Evolutionary conservation across 225 moss, liverwort and hornwort genomes (phyloP).

Genomic region (Climacium dendroides): DNA sequence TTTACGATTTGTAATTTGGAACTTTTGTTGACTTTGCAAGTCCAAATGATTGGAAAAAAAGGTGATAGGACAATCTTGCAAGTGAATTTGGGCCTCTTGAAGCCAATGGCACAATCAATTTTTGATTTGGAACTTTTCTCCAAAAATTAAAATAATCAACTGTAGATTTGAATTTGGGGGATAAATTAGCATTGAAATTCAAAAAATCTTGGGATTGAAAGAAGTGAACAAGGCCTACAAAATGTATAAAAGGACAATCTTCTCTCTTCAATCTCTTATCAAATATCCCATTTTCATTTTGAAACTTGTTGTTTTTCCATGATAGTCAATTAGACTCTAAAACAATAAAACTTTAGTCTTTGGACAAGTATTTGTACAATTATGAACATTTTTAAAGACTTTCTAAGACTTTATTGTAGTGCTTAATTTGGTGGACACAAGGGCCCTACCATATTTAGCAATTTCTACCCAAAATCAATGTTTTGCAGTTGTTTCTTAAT

Average conservation of each 20-base stretch:
- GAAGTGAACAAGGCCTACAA: accelerated
- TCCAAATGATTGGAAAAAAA: neutral
- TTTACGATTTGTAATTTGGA: neutral
- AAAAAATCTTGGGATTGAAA: too few relatives aligned
- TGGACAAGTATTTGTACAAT: accelerated
- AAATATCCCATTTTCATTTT: neutral
- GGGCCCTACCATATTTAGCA: neutral
- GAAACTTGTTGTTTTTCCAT: neutral
- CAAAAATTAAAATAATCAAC: neutral
- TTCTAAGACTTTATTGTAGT: neutral
- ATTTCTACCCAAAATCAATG: accelerated
- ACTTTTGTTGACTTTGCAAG: neutral
- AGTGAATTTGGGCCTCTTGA: accelerated
- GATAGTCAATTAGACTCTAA: too few relatives aligned
- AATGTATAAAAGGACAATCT: neutral
- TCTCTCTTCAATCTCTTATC: accelerated
- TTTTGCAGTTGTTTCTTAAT: accelerated
- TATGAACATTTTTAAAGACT: neutral
- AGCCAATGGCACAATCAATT: accelerated
- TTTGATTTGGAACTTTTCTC: neutral
- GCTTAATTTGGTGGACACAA: accelerated
- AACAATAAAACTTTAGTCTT: neutral
- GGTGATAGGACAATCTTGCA: accelerated
- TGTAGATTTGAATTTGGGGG: neutral
- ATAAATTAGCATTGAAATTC: too few relatives aligned